A percentile compares a stretch with the other conserved stretches of the same genome.
Evolutionary conservation across 176 grass and related monocot species (phyloP).

Genomic region (Sorghum bicolor): DNA sequence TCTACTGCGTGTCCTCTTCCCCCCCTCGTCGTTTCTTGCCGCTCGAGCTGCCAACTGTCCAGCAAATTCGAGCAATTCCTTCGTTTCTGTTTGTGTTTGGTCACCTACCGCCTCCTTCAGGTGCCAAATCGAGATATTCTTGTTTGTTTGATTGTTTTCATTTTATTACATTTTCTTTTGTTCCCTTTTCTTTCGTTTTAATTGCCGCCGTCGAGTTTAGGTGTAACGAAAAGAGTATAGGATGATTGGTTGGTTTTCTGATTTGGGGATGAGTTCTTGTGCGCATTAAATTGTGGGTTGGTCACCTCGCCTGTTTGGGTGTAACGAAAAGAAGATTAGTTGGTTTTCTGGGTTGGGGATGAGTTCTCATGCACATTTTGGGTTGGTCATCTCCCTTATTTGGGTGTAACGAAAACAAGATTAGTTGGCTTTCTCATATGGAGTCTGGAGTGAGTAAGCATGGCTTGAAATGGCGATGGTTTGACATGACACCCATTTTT

Average conservation of each 20-base stretch:
- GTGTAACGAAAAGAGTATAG: constrained; percentile 13
- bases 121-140: background rate
- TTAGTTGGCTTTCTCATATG: background rate
- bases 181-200: too few relatives aligned
- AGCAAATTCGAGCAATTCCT: background rate
- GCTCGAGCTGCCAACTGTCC: background rate
- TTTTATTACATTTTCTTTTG: background rate
- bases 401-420: background rate
- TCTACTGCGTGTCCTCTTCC: background rate
- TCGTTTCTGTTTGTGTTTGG: background rate
- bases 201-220: background rate
- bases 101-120: background rate
- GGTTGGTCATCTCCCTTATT: background rate
- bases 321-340: background rate
- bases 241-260: background rate
- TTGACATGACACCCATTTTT: background rate
- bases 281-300: background rate
- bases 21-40: background rate
- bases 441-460: background rate
- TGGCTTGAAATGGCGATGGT: constrained; percentile 11
- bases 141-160: background rate
- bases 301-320: background rate
- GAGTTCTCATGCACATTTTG: background rate
- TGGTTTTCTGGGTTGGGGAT: background rate
- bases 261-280: background rate